These are phyloP conservation scores for Syzygium aqueum DNA, from an alignment of 345 rosid species.

Conservation along the genomic window DNA sequence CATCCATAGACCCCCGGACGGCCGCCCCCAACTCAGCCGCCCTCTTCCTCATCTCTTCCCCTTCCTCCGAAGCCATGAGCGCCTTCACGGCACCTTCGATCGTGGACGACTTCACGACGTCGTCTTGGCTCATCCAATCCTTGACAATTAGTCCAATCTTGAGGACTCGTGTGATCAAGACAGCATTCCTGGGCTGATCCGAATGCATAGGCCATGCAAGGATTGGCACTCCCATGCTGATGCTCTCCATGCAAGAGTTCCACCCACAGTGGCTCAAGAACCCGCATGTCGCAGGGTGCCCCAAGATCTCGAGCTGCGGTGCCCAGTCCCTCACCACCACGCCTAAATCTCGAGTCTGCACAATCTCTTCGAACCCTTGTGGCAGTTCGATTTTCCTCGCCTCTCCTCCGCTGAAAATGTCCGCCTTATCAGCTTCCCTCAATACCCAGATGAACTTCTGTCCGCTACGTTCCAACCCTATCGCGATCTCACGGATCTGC, in stretches of 20 bases:
- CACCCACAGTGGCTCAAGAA: constrained; percentile 65
- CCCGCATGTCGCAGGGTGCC: constrained; percentile 33
- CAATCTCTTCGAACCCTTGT: constrained; percentile 28
- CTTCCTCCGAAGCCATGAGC: constrained; percentile 44
- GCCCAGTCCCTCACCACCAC: constrained; percentile 52
- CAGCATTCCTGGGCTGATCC: constrained; percentile 46
- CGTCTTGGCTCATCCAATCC: constrained; percentile 21
- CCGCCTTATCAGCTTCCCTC: constrained; percentile 54
- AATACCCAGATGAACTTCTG: constrained; percentile 56
- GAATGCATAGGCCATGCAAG: constrained; percentile 65
- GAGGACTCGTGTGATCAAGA: constrained; percentile 28
- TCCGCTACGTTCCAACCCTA: constrained; percentile 15
- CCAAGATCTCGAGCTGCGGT: constrained; percentile 51
- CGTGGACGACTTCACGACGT: constrained; percentile 7
- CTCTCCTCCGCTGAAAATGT: constrained; percentile 18
- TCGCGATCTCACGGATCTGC: constrained; percentile 11
- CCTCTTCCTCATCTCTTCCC: constrained; percentile 35
- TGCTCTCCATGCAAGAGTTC: constrained; percentile 74
- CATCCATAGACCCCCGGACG: constrained; percentile 10
- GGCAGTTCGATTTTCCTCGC: constrained; percentile 21
- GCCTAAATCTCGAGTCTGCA: constrained; percentile 21
- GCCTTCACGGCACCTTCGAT: constrained; percentile 23
- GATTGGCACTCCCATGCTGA: constrained; percentile 51
- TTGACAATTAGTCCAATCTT: constrained; percentile 24
- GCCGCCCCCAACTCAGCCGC: constrained; percentile 22